A percentile compares a stretch with the other conserved stretches of the same genome.
Evolutionary conservation across 2,329 filamentous ascomycete species (phyloP).

Genomic region (Aureobasidium sp.): DNA sequence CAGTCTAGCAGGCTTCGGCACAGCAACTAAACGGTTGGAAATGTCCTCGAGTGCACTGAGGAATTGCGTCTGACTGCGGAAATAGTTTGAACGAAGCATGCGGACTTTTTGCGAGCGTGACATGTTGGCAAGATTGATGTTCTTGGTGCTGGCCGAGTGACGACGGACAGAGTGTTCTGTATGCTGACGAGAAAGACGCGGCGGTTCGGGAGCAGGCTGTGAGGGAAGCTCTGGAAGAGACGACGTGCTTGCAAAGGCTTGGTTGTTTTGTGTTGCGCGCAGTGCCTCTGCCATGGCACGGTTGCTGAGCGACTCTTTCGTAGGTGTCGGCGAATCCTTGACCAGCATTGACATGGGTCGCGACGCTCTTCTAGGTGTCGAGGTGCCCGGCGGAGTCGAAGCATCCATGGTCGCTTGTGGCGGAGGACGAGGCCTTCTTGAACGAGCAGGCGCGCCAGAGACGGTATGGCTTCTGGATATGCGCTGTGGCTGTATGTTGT

Average conservation of each 20-base stretch:
- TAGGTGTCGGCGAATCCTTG: background rate
- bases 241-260: constrained; percentile 25
- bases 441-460: constrained; percentile 34
- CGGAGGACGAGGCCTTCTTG: constrained; percentile 34
- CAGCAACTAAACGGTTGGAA: constrained; percentile 72
- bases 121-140: constrained; percentile 53
- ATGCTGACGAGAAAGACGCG: constrained; percentile 21
- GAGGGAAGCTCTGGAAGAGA: constrained; percentile 25
- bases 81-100: constrained; percentile 70
- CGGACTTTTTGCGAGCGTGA: constrained; percentile 59
- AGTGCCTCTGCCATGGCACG: constrained; percentile 17
- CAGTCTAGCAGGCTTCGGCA: constrained; percentile 71
- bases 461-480: constrained; percentile 63
- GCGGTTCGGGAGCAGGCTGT: constrained; percentile 12
- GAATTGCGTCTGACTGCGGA: constrained; percentile 72
- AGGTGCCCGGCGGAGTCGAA: background rate
- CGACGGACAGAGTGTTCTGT: constrained; percentile 31
- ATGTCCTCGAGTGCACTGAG: constrained; percentile 73
- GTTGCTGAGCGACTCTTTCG: background rate
- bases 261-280: constrained; percentile 22
- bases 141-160: constrained; percentile 50
- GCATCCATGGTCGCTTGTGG: constrained; percentile 15
- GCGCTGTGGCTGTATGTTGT: constrained; percentile 47
- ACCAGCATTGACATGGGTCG: background rate
- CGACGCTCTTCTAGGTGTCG: background rate